Conservation (phyloP, 225 moss, liverwort and hornwort genomes). For the Pleurozium schreberi region DNA sequence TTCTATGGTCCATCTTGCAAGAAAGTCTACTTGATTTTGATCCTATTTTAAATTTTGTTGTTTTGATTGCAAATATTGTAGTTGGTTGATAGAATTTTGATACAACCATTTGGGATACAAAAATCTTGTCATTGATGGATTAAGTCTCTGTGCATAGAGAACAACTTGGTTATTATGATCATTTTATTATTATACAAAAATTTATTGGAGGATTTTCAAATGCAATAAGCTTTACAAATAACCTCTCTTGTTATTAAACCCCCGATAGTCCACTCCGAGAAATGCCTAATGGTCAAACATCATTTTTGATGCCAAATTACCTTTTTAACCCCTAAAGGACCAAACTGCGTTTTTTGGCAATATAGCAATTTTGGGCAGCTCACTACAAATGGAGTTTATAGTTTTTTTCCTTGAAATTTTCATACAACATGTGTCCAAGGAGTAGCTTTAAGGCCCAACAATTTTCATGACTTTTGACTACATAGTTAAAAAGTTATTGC, state of each 20-base stretch:
- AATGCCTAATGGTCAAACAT: background rate
- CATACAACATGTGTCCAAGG: no score
- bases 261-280: background rate
- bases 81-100: background rate
- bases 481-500: no score
- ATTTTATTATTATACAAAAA: background rate
- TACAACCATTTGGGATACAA: background rate
- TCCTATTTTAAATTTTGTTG: no score
- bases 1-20: background rate
- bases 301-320: background rate
- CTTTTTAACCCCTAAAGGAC: no score
- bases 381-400: no score
- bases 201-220: background rate
- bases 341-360: no score
- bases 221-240: background rate
- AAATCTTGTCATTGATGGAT: background rate
- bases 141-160: background rate
- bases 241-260: background rate
- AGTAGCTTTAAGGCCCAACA: no score
- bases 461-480: no score
- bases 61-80: background rate
- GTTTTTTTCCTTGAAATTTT: no score
- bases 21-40: background rate
- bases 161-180: background rate
- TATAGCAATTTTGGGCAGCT: no score